Evolutionary conservation across 129 eudicot genomes (phyloP).

Genomic region (Arctium lappa): DNA sequence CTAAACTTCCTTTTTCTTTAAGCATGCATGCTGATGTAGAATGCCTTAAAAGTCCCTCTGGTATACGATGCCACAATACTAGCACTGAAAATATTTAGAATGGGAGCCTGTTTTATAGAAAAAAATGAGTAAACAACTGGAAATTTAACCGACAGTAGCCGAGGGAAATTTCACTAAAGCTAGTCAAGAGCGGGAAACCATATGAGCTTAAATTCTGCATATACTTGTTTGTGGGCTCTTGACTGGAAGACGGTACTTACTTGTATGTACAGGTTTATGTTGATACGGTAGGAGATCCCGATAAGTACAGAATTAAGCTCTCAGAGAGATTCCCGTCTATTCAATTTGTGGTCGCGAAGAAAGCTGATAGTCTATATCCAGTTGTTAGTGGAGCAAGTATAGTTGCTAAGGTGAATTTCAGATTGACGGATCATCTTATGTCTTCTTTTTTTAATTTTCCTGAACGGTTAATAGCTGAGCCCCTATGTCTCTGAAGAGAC

Average conservation of each 20-base stretch:
- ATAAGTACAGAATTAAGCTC: constrained; percentile 74
- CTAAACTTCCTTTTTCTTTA: not conserved
- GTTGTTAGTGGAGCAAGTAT: constrained; percentile 99
- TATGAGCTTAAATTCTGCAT: not conserved
- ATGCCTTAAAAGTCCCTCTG: not conserved
- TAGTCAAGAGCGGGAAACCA: not conserved
- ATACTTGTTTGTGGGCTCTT: not conserved
- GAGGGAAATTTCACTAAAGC: not conserved
- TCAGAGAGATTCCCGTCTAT: constrained; percentile 74
- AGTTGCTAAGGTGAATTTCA: constrained; percentile 80
- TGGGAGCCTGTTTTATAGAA: not conserved
- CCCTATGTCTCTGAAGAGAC: constrained; percentile 2
- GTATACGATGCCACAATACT: not conserved
- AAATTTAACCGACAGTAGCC: not conserved
- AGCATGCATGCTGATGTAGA: not conserved
- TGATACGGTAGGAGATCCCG: constrained; percentile 95
- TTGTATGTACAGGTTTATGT: constrained; percentile 64
- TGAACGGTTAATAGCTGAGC: not conserved
- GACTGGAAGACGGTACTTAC: not conserved
- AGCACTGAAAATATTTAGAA: not conserved
- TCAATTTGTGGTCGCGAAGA: constrained; percentile 91
- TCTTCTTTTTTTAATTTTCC: not conserved
- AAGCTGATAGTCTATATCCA: constrained; percentile 98
- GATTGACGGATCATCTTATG: not conserved
- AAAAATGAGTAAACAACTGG: not conserved